Conservation (phyloP, 164 flowering plant species). For the Protea cynaroides region DNA sequence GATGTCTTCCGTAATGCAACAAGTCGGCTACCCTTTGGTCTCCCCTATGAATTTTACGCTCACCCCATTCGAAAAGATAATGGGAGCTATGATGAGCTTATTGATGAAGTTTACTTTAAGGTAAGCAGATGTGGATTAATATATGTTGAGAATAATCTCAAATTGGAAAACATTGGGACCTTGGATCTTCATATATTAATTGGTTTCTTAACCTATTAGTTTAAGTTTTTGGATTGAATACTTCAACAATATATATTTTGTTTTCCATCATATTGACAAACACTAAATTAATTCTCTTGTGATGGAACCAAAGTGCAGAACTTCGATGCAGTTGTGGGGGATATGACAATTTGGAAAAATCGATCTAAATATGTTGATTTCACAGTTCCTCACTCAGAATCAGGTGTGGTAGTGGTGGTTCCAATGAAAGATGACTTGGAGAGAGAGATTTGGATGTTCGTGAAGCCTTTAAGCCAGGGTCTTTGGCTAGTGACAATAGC, state of each 20-base stretch:
- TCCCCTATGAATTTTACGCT: conserved; percentile 33
- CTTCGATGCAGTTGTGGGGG: conserved; percentile 27
- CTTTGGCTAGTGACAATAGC: conserved; percentile 14
- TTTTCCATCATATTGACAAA: too few species aligned
- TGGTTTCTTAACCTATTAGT: too few species aligned
- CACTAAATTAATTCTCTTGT: background rate
- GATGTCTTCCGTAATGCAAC: conserved; percentile 38
- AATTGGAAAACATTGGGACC: too few species aligned
- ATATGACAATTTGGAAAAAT: conserved; percentile 8
- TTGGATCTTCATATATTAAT: too few species aligned
- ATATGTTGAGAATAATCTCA: too few species aligned
- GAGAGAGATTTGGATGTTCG: conserved; percentile 8
- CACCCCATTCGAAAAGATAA: conserved; percentile 8
- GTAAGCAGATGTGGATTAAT: conserved; percentile 7
- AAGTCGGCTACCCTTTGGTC: conserved; percentile 23
- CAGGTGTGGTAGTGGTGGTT: conserved; percentile 5
- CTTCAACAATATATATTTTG: too few species aligned
- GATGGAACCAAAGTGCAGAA: conserved; percentile 4
- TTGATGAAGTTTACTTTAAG: conserved; percentile 22
- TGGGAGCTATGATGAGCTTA: conserved; percentile 21
- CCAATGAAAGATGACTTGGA: background rate
- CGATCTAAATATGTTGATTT: conserved; percentile 8
- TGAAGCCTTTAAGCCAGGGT: conserved; percentile 12
- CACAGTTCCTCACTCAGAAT: conserved; percentile 8
- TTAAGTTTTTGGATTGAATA: too few species aligned